These are phyloP conservation scores for Salisapilia sapeloensis DNA, from an alignment of 352 stramenopile genomes.

Conservation along the genomic window DNA sequence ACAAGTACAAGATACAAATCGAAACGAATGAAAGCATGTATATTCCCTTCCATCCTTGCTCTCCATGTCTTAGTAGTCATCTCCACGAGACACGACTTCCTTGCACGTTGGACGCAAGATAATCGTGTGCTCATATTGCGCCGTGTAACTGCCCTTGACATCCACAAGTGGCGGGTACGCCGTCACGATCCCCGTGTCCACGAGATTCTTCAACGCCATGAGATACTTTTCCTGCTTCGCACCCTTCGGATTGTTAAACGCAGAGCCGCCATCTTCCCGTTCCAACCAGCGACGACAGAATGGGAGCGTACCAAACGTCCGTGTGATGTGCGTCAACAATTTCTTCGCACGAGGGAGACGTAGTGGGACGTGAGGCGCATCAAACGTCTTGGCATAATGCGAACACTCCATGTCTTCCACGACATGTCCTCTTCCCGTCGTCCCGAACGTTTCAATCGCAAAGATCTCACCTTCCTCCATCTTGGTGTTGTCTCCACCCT, in stretches of 20 bases:
- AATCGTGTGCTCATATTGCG: conserved; percentile 99
- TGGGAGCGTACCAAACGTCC: conserved; percentile 89
- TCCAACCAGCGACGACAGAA: conserved; percentile 92
- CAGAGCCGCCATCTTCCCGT: conserved; percentile 81
- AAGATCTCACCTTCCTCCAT: conserved; percentile 89
- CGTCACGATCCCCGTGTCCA: conserved; percentile 78
- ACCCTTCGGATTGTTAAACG: conserved; percentile 45
- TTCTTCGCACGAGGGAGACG: conserved; percentile 53
- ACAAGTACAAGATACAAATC: conserved; percentile 5
- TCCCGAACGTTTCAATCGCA: conserved; percentile 85
- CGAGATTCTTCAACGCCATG: conserved; percentile 85
- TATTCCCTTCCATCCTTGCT: too few relatives aligned
- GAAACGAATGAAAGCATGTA: neutral
- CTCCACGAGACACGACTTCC: conserved; percentile 94
- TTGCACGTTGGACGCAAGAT: conserved; percentile 94
- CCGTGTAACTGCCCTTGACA: conserved; percentile 91
- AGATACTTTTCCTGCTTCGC: conserved; percentile 88
- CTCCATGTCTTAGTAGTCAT: conserved; percentile 97
- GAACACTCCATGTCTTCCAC: conserved; percentile 83
- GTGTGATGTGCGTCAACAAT: conserved; percentile 88
- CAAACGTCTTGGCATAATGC: conserved; percentile 89
- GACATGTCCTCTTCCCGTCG: conserved; percentile 43
- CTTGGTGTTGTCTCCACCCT: conserved; percentile 47
- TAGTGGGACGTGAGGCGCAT: conserved; percentile 79
- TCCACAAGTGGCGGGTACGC: conserved; percentile 94